Evolutionary conservation across 257 asterid genomes (phyloP).

Genomic region (Plantago major): DNA sequence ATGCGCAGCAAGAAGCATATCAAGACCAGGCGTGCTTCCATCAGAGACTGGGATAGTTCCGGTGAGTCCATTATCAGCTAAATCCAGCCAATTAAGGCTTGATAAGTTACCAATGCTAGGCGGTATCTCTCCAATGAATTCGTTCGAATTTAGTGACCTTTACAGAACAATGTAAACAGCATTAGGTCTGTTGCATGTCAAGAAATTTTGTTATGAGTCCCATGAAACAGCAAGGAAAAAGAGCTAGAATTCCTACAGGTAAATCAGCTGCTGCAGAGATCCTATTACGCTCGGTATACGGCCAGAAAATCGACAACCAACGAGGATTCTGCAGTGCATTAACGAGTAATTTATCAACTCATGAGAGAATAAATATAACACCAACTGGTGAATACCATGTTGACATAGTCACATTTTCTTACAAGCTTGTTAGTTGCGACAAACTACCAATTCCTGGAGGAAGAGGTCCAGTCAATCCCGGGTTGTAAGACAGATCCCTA

Average conservation of each 20-base stretch:
- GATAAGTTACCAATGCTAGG: conserved; percentile 51
- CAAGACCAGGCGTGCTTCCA: conserved; percentile 71
- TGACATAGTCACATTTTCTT: no score
- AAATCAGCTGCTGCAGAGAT: conserved; percentile 46
- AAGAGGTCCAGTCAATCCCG: conserved; percentile 55
- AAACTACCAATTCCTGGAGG: conserved; percentile 26
- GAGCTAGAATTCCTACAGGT: conserved; percentile 47
- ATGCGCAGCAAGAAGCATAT: conserved; percentile 55
- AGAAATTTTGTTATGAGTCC: neutral
- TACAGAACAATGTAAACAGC: conserved; percentile 12
- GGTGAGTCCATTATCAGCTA: conserved; percentile 72
- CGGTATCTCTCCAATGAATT: conserved; percentile 72
- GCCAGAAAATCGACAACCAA: conserved; percentile 80
- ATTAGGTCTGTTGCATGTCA: conserved; percentile 4
- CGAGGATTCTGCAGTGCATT: conserved; percentile 49
- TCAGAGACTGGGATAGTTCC: conserved; percentile 78
- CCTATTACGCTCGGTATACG: conserved; percentile 68
- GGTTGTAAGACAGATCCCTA: conserved; percentile 88
- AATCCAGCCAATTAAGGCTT: conserved; percentile 70
- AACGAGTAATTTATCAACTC: conserved; percentile 9
- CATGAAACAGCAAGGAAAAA: no score
- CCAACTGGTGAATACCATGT: neutral
- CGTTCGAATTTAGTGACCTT: conserved; percentile 76
- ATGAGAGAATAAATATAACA: neutral
- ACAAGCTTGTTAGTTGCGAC: no score